Base-by-base conservation (phyloP, 371 early-diverging fungal genomes). In the Coemansia sp. region DNA sequence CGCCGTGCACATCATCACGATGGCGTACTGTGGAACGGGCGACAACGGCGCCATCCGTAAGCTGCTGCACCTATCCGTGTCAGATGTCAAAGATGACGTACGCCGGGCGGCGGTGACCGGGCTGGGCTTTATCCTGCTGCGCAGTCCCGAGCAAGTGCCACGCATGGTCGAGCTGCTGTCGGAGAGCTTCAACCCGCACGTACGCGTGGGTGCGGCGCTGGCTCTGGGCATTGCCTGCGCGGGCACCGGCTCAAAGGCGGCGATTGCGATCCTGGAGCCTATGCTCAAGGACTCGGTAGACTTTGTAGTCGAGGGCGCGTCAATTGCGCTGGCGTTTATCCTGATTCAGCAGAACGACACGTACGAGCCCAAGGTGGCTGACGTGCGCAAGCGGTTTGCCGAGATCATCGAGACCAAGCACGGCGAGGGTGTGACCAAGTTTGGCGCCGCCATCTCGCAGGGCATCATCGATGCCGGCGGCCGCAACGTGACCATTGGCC, bases 391-490 rank as follows among this genome's bases (percentile, higher is more conserved):
- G 74, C 78, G 87, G 61, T 93, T 90, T 68, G 91, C 97, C 66
- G 88, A 87, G 61, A 90, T 95, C 59, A 91, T 99, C 62, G 81
- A 84, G 60, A 92, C 95, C 75, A 96, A 95, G 82, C 91, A 94
- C 69, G 97, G 94, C 78, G 95, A 96, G 64, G 83, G 85, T 8
- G 90, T 97, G 81, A 89, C 98, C 66, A 94, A 95, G 76, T 95
- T 98, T 82, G 99, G 99, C 55, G 99, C 99, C 8, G 90, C 94
- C 31, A 83, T 99, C 14, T 95, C 94, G 2, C 97, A 99, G 79
- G 98, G 99, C 49, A 93, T 99, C 57, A 87, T 98, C 55, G 99
- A 99, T 78, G 96, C 99, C 26, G 97, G 94, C 65, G 99, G 99
- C 40, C 90, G 98, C 68, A 99, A 99, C 71, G 93, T 94, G 33